Evolutionary conservation across 495 filamentous ascomycete species (phyloP), one percentile per base, ranked within the genome.

Genomic region (Penicillium macrosclerotiorum): DNA sequence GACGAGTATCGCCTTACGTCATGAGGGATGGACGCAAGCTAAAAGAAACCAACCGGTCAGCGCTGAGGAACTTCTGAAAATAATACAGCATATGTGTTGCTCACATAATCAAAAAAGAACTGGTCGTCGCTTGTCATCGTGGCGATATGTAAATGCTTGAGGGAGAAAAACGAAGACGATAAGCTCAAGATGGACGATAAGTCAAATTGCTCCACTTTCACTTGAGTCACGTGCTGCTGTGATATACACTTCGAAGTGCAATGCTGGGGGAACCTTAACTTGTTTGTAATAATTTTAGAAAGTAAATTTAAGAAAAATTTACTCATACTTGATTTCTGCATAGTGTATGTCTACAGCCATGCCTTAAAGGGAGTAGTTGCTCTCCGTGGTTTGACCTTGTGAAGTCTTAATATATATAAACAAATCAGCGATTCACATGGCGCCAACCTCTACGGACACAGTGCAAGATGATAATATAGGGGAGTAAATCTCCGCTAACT

Each of bases 21-120:
- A 67, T 80, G 76, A 29, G 86, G 83, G 43, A 91, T 78, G 39
- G 78, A 83, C 48, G 83, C 78, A 31, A 91, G 84, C 85, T 90
- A 46, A 3, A 40, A n/a, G 19, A 9, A 27, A n/a, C 31, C 12
- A 36, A 30, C n/a, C 29, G 11, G 48, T 55, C 16, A 62, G 52
- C 36, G 36, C 36, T 18, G 19, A 17, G n/a, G 8, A 16, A 11
- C 2, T 32, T 17, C 6, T 20, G 13, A 13, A 1, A 8, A 18
- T 19, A 7, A 32, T 20, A 5, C n/a, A n/a, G 24, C 6, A 19
- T 29, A 11, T 7, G 11, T 19, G 14, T 24, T 42, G 53, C 69
- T 65, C 60, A 74, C 71, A 37, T 72, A 73, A 53, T 76, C 71
- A 20, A 75, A 63, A 48, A 76, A 76, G 36, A 73, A 71, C 65